phyloP scores from a whole-genome alignment of 2,329 filamentous ascomycete genomes.

The Tolypocladium tundrense region DNA sequence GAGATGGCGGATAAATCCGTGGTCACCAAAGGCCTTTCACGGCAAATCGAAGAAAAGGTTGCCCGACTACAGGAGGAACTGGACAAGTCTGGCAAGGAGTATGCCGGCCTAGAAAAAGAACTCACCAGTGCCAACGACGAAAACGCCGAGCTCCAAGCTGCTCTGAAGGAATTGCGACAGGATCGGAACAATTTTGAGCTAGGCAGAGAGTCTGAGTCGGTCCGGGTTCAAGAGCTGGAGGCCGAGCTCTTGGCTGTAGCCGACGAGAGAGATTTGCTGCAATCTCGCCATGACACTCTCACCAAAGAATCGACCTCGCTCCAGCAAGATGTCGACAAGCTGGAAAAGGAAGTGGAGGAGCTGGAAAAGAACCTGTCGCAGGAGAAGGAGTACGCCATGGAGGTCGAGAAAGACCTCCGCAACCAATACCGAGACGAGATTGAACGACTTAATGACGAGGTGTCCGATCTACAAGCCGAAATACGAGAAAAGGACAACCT shows the following conservation, averaged over 20 bases:
- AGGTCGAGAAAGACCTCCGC: slow-evolving; percentile 50
- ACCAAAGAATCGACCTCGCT: slow-evolving; percentile 56
- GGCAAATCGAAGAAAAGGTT: slow-evolving; percentile 65
- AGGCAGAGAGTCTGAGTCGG: slow-evolving; percentile 25
- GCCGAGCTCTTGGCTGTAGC: slow-evolving; percentile 47
- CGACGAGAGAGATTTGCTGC: slow-evolving; percentile 60
- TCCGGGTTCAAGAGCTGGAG: slow-evolving; percentile 44
- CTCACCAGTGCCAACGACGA: slow-evolving; percentile 35
- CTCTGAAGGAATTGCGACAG: slow-evolving; percentile 30
- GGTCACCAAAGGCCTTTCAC: slow-evolving; percentile 61
- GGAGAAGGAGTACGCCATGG: slow-evolving; percentile 47
- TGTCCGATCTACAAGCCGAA: slow-evolving; percentile 52
- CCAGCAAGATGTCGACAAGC: slow-evolving; percentile 49
- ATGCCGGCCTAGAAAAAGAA: slow-evolving; percentile 41
- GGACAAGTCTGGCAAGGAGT: slow-evolving; percentile 38
- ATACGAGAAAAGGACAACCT: slow-evolving; percentile 60
- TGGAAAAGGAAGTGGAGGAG: slow-evolving; percentile 35
- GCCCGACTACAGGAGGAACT: slow-evolving; percentile 57
- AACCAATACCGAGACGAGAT: slow-evolving; percentile 34
- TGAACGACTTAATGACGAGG: slow-evolving; percentile 45
- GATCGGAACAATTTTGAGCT: slow-evolving; percentile 19
- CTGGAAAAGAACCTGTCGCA: slow-evolving; percentile 37
- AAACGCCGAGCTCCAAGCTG: slow-evolving; percentile 31
- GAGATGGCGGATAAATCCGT: slow-evolving; percentile 74
- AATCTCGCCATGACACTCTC: slow-evolving; percentile 58